Percentiles rank a stretch among this genome's conserved stretches.
Conservation (phyloP, 257 asterid genomes). For the Lithospermum erythrorhizon region DNA sequence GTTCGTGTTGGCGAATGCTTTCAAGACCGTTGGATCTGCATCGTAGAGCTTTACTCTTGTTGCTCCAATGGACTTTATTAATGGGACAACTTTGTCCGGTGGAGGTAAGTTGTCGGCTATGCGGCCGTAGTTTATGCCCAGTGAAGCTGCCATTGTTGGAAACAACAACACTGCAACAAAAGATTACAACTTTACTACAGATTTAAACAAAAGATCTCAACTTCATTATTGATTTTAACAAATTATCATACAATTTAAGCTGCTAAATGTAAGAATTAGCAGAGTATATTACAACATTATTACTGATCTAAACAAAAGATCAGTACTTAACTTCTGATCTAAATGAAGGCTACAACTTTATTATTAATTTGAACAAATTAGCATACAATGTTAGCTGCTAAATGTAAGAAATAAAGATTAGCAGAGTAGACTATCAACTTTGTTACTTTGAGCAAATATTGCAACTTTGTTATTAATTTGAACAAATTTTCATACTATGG, state of each 20-base stretch:
- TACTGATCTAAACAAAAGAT: no score
- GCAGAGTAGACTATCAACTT: no score
- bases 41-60: slow-evolving; percentile 72
- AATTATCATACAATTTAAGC: background rate
- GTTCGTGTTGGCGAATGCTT: slow-evolving; percentile 71
- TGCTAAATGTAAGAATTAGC: no score
- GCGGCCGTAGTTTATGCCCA: slow-evolving; percentile 84
- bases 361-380: background rate
- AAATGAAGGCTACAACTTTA: no score
- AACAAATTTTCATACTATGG: no score
- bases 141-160: slow-evolving; percentile 12
- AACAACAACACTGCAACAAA: slow-evolving; percentile 6
- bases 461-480: no score
- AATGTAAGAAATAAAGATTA: no score
- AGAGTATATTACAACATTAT: no score
- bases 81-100: slow-evolving; percentile 49
- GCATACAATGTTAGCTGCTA: no score
- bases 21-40: slow-evolving; percentile 60
- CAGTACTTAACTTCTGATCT: no score
- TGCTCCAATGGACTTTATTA: slow-evolving; percentile 62
- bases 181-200: background rate
- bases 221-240: background rate
- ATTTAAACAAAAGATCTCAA: background rate
- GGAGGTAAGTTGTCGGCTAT: slow-evolving; percentile 74
- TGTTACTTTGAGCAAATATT: no score